A percentile compares a stretch with the other conserved stretches of the same genome.
Evolutionary conservation across 2,329 filamentous ascomycete genomes (phyloP).

Genomic region (Alternaria atra): DNA sequence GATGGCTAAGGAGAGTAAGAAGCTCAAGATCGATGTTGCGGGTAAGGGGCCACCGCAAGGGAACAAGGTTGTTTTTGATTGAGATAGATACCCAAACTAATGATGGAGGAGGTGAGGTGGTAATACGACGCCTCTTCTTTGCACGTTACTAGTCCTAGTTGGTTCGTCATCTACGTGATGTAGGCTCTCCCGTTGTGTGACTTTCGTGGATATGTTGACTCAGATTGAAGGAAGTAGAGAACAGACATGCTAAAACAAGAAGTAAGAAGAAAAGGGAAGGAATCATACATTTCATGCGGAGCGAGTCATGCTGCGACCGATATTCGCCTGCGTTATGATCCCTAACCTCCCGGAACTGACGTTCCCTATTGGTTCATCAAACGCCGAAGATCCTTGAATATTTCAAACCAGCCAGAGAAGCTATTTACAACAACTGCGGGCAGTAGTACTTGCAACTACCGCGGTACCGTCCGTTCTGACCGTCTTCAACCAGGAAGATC

Average conservation of each 20-base stretch:
- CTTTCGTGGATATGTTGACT: not conserved
- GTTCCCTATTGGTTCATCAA: not conserved
- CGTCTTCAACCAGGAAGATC: not conserved
- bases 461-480: not conserved
- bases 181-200: too few species aligned
- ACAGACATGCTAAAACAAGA: not conserved
- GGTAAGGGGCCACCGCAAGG: constrained; percentile 59
- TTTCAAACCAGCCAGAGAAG: too few species aligned
- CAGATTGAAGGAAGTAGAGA: not conserved
- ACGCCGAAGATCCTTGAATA: not conserved
- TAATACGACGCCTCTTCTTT: not conserved
- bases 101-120: not conserved
- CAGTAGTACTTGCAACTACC: constrained; percentile 1
- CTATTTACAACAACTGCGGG: not conserved
- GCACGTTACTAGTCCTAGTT: not conserved
- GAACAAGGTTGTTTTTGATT: constrained; percentile 72
- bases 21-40: constrained; percentile 48
- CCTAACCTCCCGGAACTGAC: not conserved
- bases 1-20: constrained; percentile 65
- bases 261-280: not conserved
- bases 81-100: constrained; percentile 21
- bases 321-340: not conserved
- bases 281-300: not conserved
- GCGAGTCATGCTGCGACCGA: not conserved
- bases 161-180: not conserved